Evolutionary conservation across 495 filamentous ascomycete species (phyloP), one percentile per base, ranked within the genome.

Genomic region (Xylaria flabelliformis): DNA sequence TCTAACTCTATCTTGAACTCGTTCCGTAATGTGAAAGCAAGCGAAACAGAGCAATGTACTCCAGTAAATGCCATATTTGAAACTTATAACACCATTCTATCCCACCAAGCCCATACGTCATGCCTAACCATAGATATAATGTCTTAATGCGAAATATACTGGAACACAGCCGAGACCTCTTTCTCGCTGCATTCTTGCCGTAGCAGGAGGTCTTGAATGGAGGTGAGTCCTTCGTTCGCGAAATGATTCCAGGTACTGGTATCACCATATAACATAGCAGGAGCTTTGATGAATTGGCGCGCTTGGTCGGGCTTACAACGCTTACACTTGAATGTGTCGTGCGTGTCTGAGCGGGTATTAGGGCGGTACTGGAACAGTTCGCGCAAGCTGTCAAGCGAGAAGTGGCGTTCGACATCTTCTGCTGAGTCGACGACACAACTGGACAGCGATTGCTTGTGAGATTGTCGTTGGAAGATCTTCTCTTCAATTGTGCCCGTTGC

Each of bases 181-280:
- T 84, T 84, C 82, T 93, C 91, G 9, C 82, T 83, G 70, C 88
- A 89, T 83, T 99, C 96, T 82, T 98, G 96, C 72, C 94, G 88
- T 39, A 99, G 83, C 78, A 99, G 77, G 80, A 97, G 83, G 83
- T 99, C 96, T 80, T 99, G 95, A 73, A 98, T 98, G 73, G 86
- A 86, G 73, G 86, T 87, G 76, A 99, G 78, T 17, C 89, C 89
- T 7, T 89, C 88, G 80, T 97, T 97, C 32, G 91, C 88, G 80
- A 97, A 94, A 83, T 99, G 96, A 77, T 99, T 98, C 96, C 96
- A 99, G 39, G 94, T 97, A 78, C 95, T 98, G 12, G 96, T 98
- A 78, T 99, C 96, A 53, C 96, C 96, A 78, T 99, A 99, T 74
- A 98, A 81, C 90, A 98, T 94, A 0, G 96, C 96, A 9, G 90